These are phyloP conservation scores for Chlorella sp. DNA, from an alignment of 139 green algal species.

Conservation along the genomic window DNA sequence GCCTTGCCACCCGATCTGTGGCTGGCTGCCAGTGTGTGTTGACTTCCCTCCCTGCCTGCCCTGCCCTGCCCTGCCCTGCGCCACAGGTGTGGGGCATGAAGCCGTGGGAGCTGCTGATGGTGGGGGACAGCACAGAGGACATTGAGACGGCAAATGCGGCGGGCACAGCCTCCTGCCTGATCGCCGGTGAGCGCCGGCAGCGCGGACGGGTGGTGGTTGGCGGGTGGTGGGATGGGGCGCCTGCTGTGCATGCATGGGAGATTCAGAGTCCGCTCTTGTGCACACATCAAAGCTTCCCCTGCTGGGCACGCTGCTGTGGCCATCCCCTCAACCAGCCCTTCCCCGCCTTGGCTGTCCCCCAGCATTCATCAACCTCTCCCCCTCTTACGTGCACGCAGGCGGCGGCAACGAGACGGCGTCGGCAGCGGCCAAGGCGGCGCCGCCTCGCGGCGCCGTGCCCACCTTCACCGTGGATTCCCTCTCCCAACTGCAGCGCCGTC, in stretches of 20 bases:
- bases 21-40: background rate
- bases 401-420: slow-evolving; percentile 64
- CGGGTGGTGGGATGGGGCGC: background rate
- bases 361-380: background rate
- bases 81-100: slow-evolving; percentile 54
- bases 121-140: slow-evolving; percentile 69
- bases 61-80: background rate
- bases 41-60: background rate
- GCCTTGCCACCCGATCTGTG: background rate
- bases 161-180: slow-evolving; percentile 74
- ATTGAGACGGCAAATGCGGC: slow-evolving; percentile 70
- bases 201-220: too few species aligned
- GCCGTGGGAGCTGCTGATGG: slow-evolving; percentile 72
- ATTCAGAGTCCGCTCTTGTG: background rate
- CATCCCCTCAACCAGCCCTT: too few species aligned
- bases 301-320: too few species aligned
- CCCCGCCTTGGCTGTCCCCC: background rate
- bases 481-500: slow-evolving; percentile 50
- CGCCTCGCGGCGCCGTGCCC: slow-evolving; percentile 63
- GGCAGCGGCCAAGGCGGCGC: slow-evolving; percentile 17
- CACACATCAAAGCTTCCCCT: too few species aligned
- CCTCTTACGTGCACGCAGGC: slow-evolving; percentile 16
- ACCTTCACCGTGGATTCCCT: slow-evolving; percentile 70
- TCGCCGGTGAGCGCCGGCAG: slow-evolving; percentile 44
- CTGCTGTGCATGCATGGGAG: background rate